Evolutionary conservation across 208 protist species (phyloP), one percentile per base, ranked within the genome.

Genomic region (Zelonia costaricensis): DNA sequence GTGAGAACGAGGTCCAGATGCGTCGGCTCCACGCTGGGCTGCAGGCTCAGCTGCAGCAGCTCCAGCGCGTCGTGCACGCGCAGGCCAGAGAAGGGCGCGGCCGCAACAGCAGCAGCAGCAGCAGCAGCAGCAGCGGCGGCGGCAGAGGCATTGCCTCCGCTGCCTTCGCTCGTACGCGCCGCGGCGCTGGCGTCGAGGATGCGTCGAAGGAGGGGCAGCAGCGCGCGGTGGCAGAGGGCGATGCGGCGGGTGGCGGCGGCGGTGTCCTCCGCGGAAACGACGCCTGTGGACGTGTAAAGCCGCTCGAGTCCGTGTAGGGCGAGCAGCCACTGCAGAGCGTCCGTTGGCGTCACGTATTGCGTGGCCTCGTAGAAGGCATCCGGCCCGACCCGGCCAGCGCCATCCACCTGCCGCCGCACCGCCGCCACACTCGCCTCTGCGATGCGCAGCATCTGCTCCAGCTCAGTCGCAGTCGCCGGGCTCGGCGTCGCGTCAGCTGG

Each of bases 271-370:
- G 4, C 33, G 15, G 55, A 61, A 16, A 23, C n/a, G 25, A 25
- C 55, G 18, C n/a, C 20, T 0, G 42, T n/a, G 23, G 40, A 16
- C 3, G 30, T 31, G 42, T n/a, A 42, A 18, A 45, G 22, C 16
- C 68, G 40, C 30, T 82, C 57, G 23, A 86, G 25, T 13, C 65
- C 65, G 18, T 63, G 69, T 33, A 76, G 60, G 57, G 44, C 62
- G 49, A 52, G 62, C 18, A 60, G 62, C 59, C 52, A 83, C 52
- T 40, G 62, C 35, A 51, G 66, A 22, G 55, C 65, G 63, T 72
- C 68, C 1, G 48, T 22, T 39, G 58, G 30, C 13, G 62, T 38
- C 18, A 67, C 18, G 40, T 63, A 49, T 45, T 51, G 36, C 55
- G 70, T 45, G 23, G 33, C 54, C 0, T 45, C 44, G 20, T 40